Conservation (phyloP, 2,329 filamentous ascomycete species). For the Paracamarosporium sp. region DNA sequence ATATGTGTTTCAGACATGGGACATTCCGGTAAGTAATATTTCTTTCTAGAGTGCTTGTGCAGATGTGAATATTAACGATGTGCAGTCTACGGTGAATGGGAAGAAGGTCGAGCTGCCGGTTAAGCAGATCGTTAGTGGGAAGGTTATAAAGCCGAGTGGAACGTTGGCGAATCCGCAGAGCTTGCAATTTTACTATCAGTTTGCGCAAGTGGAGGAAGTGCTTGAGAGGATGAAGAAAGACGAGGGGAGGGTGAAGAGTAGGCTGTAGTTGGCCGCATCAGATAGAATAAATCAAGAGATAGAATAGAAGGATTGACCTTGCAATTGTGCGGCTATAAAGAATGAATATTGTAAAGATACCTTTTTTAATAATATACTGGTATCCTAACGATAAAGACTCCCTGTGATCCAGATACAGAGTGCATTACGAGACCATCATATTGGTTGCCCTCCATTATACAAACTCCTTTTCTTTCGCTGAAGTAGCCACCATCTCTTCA, state of each 20-base stretch:
- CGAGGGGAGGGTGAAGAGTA: slow-evolving; percentile 25
- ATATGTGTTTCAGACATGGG: slow-evolving; percentile 80
- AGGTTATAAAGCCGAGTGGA: slow-evolving; percentile 75
- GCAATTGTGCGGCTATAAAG: too few relatives aligned
- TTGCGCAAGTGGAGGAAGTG: slow-evolving; percentile 73
- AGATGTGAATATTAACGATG: background rate
- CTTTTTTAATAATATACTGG: too few relatives aligned
- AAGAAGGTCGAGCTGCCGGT: slow-evolving; percentile 88
- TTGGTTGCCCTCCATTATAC: background rate
- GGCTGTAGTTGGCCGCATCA: slow-evolving; percentile 17
- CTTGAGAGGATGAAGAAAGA: slow-evolving; percentile 31
- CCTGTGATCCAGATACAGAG: too few relatives aligned
- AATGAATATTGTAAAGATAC: too few relatives aligned
- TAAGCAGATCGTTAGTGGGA: slow-evolving; percentile 82
- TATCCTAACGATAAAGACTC: too few relatives aligned
- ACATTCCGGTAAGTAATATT: slow-evolving; percentile 71
- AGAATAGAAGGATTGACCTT: too few relatives aligned
- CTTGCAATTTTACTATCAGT: slow-evolving; percentile 79
- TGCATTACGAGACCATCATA: too few relatives aligned
- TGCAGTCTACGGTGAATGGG: slow-evolving; percentile 77
- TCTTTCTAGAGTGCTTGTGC: too few relatives aligned
- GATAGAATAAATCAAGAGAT: background rate
- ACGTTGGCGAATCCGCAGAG: slow-evolving; percentile 79
- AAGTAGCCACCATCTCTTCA: background rate
- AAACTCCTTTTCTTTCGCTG: background rate